A percentile compares a stretch with the other conserved stretches of the same genome.
Evolutionary conservation across 495 filamentous ascomycete species (phyloP).

Genomic region (Penicillium canariense): DNA sequence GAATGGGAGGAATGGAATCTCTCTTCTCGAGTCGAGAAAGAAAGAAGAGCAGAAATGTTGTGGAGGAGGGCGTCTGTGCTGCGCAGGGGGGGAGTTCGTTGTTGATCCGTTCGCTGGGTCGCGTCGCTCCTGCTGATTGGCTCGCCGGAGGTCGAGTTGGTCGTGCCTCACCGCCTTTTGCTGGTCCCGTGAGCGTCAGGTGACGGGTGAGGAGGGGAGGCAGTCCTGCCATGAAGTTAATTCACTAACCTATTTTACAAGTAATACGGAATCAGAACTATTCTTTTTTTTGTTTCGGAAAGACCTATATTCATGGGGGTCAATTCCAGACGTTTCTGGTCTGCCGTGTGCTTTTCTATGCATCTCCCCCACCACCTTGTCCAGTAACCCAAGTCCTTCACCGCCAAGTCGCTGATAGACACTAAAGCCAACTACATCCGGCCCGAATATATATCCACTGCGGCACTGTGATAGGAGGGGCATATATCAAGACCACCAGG

Average conservation of each 20-base stretch:
- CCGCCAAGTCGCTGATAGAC: slow-evolving; percentile 11
- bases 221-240: too few species aligned
- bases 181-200: neutral
- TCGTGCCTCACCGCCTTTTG: slow-evolving; percentile 26
- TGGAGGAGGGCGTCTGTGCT: slow-evolving; percentile 34
- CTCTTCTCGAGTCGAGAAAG: slow-evolving; percentile 15
- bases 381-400: slow-evolving; percentile 1
- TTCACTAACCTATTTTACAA: too few species aligned
- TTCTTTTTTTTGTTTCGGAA: too few species aligned
- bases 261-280: too few species aligned
- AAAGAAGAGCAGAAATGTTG: slow-evolving; percentile 31
- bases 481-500: neutral
- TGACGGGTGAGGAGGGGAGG: neutral
- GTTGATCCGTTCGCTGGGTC: slow-evolving; percentile 44
- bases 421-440: neutral
- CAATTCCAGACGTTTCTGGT: too few species aligned
- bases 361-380: neutral
- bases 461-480: neutral
- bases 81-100: slow-evolving; percentile 33
- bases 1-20: slow-evolving; percentile 32
- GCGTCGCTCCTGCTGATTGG: slow-evolving; percentile 41
- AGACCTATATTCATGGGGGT: too few species aligned
- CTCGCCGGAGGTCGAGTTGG: neutral
- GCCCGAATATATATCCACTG: slow-evolving; percentile 10
- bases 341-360: neutral